Conservation (phyloP, 2,329 filamentous ascomycete species). For the Colletotrichum acutatum region DNA sequence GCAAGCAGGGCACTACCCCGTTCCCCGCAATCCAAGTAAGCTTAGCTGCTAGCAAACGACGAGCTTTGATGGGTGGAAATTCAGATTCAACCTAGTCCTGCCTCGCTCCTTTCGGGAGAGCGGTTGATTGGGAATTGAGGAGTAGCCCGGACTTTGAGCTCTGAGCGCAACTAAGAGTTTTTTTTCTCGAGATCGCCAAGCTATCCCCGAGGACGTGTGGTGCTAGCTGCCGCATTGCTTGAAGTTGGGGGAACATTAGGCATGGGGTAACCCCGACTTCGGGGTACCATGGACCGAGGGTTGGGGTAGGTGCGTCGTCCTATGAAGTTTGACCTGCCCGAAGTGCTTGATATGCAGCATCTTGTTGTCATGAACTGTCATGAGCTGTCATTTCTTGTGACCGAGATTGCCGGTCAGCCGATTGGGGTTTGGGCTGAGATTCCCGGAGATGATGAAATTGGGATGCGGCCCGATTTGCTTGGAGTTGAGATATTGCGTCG, state of each 20-base stretch:
- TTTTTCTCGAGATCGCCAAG: conserved; percentile 18
- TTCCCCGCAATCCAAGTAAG: conserved; percentile 14
- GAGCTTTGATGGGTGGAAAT: conserved; percentile 28
- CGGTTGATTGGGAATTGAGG: conserved; percentile 8
- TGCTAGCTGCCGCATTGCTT: not conserved
- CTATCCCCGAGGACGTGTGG: not conserved
- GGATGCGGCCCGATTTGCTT: not conserved
- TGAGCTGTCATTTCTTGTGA: not conserved
- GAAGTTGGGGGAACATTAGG: not conserved
- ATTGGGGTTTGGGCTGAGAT: not conserved
- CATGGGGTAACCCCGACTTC: conserved; percentile 5
- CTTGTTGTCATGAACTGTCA: not conserved
- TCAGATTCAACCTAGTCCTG: not conserved
- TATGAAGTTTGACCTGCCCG: not conserved
- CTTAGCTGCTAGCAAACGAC: not conserved
- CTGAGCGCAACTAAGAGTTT: not conserved
- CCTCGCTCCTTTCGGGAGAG: conserved; percentile 10
- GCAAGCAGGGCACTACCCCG: conserved; percentile 12
- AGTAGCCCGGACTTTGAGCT: not conserved
- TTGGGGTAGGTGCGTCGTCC: not conserved
- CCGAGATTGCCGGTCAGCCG: not conserved
- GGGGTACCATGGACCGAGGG: conserved; percentile 15
- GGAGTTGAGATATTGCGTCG: not conserved
- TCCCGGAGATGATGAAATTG: not conserved
- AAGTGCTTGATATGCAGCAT: not conserved